Base-by-base conservation (phyloP, 306 rosid species). In the Vigna nakashimae region DNA sequence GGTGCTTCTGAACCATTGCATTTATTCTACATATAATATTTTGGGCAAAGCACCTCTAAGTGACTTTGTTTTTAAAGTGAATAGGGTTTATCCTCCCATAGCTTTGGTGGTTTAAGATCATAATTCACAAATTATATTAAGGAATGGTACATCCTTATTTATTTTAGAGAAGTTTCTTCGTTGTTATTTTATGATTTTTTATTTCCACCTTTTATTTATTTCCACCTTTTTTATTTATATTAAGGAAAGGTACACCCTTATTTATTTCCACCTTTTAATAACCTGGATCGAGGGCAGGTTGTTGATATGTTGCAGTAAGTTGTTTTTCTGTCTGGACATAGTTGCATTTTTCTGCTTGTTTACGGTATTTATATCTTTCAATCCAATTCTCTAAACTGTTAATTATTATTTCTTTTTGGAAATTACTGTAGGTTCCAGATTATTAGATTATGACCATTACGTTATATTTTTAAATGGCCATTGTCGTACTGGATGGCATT, bases 251-350 rank as follows among this genome's bases (percentile, higher is more conserved):
- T 20, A 20, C 22, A 20, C 22, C 0, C 22, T 20, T 20, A 20
- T 48, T 72, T 42, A 40, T 46, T 76, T 46, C 53, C 63, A 34
- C 32, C 17, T 74, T 78, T 67, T 6, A 20, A 20, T 20, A 20
- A 20, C 22, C 22, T 91, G 76, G 84, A 92, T 55, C 96, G 94
- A 10, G 99, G 99, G 7, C 91, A 34, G 65, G 70, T 86, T 64
- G 93, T 95, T 46, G 99, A 80, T 80, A 51, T 55, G 15, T 56
- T 80, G 57, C 87, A 75, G 87, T 84, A 80, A 76, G 84, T 71
- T 73, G 9, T 40, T 62, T 64, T 26, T 68, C 56, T 24, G 69
- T 43, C 62, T 43, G 22, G 32, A 18, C 55, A 4, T 13, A 40
- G 26, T 18, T 32, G 3, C 22, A 49, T 26, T 80, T 46, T 9